Base-by-base conservation (phyloP, 192 early-diverging fungal genomes). In the Lobosporangium transversale region DNA sequence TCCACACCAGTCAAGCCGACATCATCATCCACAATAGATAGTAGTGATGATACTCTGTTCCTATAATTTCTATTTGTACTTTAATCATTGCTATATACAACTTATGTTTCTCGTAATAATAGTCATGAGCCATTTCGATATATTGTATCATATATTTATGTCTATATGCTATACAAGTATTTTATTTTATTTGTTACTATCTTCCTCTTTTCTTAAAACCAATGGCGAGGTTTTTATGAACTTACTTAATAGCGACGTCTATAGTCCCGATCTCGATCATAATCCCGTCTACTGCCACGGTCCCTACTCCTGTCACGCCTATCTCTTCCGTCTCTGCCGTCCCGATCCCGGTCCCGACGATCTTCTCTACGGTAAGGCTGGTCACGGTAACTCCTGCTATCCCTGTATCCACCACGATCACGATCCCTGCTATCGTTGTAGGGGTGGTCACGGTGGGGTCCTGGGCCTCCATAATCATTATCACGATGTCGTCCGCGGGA, bases 211-310 rank as follows among this genome's bases (percentile, higher is more conserved):
- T 40, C 15, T 15, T 40, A 40, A 40, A n/a, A 20, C 14, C 47
- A 48, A 48, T 52, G 10, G 52, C n/a, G 6, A 1, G n/a, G 15
- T 54, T n/a, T 33, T 35, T 31, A 36, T 61, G 20, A 33, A 48
- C 64, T 36, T 62, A 62, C 64, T 60, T 67, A 76, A 32, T 55
- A 76, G 45, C 66, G 80, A 78, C 56, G 68, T 50, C 58, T 79
- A 30, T 67, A 81, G 62, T 61, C 62, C 56, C 78, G 58, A 57
- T 82, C 66, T 20, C 83, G 71, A 58, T 87, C 86, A 62, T 82
- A 78, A 31, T 85, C 82, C 53, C 71, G 65, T 55, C 76, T 56
- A 52, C 70, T 45, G 27, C 80, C 61, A 51, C 83, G 70, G 47
- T 83, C 78, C 42, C 83, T 79, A 50, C 81, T 63, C 61, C 76